Conservation (phyloP, 331 rosid genomes). For the Malus hybrid region DNA sequence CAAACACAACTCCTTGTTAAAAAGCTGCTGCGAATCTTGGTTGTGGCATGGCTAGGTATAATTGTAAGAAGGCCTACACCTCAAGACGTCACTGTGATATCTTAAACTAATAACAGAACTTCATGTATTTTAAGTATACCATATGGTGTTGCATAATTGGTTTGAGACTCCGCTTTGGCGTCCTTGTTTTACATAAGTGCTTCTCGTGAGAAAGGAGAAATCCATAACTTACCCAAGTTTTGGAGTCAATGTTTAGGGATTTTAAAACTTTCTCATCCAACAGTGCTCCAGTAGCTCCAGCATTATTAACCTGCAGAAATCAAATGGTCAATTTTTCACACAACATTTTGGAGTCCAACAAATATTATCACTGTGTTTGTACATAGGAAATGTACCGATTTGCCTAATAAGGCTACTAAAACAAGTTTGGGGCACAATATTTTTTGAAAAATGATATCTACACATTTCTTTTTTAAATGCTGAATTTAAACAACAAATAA, state of each 20-base stretch:
- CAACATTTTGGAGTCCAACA: not conserved
- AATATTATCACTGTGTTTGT: not conserved
- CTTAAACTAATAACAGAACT: not conserved
- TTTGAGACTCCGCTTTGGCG: not conserved
- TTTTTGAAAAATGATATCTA: too few species aligned
- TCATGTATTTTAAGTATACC: not conserved
- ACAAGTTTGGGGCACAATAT: not conserved
- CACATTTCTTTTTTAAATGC: too few species aligned
- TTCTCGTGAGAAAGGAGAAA: not conserved
- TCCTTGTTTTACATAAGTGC: not conserved
- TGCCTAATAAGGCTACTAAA: not conserved
- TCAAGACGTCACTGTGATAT: not conserved
- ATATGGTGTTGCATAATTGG: not conserved
- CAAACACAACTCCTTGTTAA: not conserved
- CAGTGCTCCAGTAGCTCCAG: constrained; percentile 29
- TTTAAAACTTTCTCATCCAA: constrained; percentile 34
- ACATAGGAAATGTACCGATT: not conserved
- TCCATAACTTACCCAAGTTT: constrained; percentile 27
- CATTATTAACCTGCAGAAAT: constrained; percentile 40
- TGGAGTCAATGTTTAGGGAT: constrained; percentile 37
- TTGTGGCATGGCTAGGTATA: not conserved
- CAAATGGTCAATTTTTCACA: not conserved
- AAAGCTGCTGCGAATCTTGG: not conserved
- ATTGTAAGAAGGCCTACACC: not conserved
- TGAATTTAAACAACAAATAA: not conserved